Evolutionary conservation across 352 stramenopile genomes (phyloP).

Genomic region (Pythium aphanidermatum): DNA sequence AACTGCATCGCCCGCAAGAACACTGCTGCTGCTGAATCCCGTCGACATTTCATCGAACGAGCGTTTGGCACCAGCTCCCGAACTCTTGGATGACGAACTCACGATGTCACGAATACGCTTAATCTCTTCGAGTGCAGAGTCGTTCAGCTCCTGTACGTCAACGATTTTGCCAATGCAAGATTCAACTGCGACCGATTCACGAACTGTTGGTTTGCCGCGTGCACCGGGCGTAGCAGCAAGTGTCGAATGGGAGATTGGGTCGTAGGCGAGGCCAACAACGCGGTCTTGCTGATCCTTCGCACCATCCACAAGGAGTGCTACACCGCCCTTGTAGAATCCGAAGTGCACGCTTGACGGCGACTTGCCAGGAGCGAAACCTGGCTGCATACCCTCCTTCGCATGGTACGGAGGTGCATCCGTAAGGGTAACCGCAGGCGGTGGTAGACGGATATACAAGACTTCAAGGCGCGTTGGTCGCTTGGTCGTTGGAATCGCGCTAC

Average conservation of each 20-base stretch:
- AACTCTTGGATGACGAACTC: not conserved
- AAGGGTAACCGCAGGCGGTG: constrained; percentile 60
- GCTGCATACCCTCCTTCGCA: constrained; percentile 83
- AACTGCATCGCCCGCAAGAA: constrained; percentile 19
- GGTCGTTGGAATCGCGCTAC: constrained; percentile 26
- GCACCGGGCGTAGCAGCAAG: constrained; percentile 38
- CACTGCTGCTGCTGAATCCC: constrained; percentile 22
- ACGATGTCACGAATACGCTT: constrained; percentile 5
- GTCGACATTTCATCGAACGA: constrained; percentile 77
- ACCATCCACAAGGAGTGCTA: constrained; percentile 75
- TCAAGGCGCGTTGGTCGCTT: constrained; percentile 68
- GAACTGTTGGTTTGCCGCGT: constrained; percentile 60
- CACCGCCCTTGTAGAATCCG: constrained; percentile 70
- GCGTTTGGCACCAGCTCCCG: constrained; percentile 40
- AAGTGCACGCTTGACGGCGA: constrained; percentile 72
- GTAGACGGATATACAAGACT: constrained; percentile 76
- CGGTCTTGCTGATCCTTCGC: constrained; percentile 73
- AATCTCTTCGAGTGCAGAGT: constrained; percentile 6
- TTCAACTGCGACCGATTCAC: constrained; percentile 70
- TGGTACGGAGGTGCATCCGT: constrained; percentile 78
- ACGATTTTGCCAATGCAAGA: constrained; percentile 81
- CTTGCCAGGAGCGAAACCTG: constrained; percentile 71
- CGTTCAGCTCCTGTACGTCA: constrained; percentile 64
- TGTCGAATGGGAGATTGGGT: constrained; percentile 64
- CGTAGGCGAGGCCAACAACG: constrained; percentile 65